Conservation (phyloP, 2,329 filamentous ascomycete genomes). For the Ampelomyces quisqualis region DNA sequence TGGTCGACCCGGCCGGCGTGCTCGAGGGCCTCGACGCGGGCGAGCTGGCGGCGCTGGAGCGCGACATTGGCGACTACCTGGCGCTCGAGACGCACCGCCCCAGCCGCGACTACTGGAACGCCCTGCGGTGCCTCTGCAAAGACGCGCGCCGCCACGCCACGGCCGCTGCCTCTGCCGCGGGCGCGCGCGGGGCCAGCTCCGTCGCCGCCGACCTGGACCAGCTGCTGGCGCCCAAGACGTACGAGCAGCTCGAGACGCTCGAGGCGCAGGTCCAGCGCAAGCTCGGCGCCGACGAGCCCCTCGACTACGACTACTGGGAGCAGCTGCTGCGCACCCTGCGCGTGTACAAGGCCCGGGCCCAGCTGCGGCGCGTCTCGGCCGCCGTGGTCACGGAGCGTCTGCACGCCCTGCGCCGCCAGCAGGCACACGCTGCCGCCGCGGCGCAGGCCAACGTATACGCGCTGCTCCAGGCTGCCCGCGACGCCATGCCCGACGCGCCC, state of each 20-base stretch:
- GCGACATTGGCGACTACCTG: conserved; percentile 78
- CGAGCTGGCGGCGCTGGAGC: conserved; percentile 73
- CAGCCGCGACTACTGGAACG: conserved; percentile 88
- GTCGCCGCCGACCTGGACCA: conserved; percentile 87
- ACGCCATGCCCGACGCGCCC: conserved; percentile 3
- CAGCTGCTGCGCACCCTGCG: conserved; percentile 80
- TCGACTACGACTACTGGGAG: conserved; percentile 98
- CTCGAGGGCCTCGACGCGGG: conserved; percentile 69
- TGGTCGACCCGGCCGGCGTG: conserved; percentile 78
- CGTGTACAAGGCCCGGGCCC: conserved; percentile 90
- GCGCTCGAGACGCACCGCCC: conserved; percentile 74
- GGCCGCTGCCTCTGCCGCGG: conserved; percentile 57
- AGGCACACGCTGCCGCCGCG: conserved; percentile 65
- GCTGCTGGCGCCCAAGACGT: conserved; percentile 79
- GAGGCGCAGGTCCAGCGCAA: conserved; percentile 87
- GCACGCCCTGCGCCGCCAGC: conserved; percentile 64
- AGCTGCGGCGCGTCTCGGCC: conserved; percentile 74
- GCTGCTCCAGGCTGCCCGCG: conserved; percentile 35
- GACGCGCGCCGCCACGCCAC: conserved; percentile 70
- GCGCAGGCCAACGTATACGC: conserved; percentile 56
- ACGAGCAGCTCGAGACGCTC: conserved; percentile 80
- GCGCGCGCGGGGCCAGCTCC: conserved; percentile 75
- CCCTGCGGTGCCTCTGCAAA: conserved; percentile 79
- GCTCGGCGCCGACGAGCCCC: conserved; percentile 81
- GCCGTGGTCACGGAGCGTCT: conserved; percentile 71